A percentile compares a stretch with the other conserved stretches of the same genome.
Conservation (phyloP, 2,329 filamentous ascomycete genomes). For the Neopestalotiopsis sp. region DNA sequence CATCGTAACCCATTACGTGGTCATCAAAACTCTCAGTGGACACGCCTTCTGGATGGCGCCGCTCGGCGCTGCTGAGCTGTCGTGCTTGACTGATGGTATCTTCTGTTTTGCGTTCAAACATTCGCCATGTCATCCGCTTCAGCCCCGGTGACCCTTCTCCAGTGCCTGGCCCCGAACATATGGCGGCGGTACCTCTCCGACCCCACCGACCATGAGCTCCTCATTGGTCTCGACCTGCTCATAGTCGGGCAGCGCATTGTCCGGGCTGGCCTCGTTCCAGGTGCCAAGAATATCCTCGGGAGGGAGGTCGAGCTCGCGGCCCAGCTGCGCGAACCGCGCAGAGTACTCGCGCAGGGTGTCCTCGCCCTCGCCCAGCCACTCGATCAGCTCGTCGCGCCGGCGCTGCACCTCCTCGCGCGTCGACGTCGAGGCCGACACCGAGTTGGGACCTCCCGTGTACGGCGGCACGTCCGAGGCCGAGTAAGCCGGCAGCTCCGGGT, state of each 20-base stretch:
- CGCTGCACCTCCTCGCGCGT: constrained; percentile 32
- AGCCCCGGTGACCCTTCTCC: constrained; percentile 5
- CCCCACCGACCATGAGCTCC: constrained; percentile 36
- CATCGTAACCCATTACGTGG: background rate
- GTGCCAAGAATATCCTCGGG: constrained; percentile 36
- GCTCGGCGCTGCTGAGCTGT: background rate
- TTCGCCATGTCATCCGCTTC: background rate
- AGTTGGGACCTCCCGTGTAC: constrained; percentile 31
- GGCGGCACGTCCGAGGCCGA: constrained; percentile 32
- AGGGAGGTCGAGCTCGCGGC: constrained; percentile 29
- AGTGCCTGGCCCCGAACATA: constrained; percentile 23
- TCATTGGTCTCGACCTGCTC: constrained; percentile 32
- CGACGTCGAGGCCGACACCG: constrained; percentile 27
- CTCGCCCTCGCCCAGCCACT: constrained; percentile 35
- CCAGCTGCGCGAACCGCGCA: constrained; percentile 34
- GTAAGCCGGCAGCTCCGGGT: constrained; percentile 31
- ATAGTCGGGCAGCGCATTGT: constrained; percentile 36
- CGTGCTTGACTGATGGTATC: background rate
- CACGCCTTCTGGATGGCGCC: background rate
- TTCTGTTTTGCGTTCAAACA: background rate
- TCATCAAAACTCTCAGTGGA: background rate
- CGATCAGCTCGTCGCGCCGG: constrained; percentile 33
- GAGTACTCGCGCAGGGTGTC: constrained; percentile 37
- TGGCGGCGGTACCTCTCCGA: constrained; percentile 35
- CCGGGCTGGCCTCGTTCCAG: constrained; percentile 35